A percentile compares a stretch with the other conserved stretches of the same genome.
Evolutionary conservation across 192 early-diverging fungal species (phyloP).

Genomic region (Umbelopsis sp.): DNA sequence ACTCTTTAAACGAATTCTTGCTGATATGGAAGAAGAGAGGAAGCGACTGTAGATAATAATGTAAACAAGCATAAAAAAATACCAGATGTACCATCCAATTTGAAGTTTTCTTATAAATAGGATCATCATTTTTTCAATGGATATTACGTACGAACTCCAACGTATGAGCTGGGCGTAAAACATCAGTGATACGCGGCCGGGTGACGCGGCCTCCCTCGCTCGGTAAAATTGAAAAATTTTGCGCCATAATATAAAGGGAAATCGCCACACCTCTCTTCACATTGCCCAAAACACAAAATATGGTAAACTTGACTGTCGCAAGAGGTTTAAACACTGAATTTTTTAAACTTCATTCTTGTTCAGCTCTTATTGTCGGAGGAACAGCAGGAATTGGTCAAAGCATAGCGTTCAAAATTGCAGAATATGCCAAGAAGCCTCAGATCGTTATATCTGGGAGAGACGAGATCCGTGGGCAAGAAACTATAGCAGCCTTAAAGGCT

Average conservation of each 20-base stretch:
- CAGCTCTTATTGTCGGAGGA: not conserved
- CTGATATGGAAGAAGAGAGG: slow-evolving; percentile 18
- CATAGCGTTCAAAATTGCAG: not conserved
- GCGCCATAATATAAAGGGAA: not conserved
- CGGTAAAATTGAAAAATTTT: too few relatives aligned
- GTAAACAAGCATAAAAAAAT: not conserved
- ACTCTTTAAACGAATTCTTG: slow-evolving; percentile 6
- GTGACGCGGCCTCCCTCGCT: too few relatives aligned
- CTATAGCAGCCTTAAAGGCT: not conserved
- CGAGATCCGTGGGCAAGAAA: not conserved
- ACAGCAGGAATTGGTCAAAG: not conserved
- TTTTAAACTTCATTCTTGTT: not conserved
- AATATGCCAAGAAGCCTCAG: not conserved
- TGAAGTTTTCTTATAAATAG: too few relatives aligned
- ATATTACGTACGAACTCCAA: too few relatives aligned
- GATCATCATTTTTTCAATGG: too few relatives aligned
- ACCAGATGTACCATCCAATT: not conserved
- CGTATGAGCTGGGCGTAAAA: too few relatives aligned
- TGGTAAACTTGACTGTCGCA: not conserved
- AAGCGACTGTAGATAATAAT: slow-evolving; percentile 2
- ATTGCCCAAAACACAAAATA: not conserved
- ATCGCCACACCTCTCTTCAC: too few relatives aligned
- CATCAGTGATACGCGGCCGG: too few relatives aligned
- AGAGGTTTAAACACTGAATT: not conserved
- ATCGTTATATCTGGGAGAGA: not conserved